phyloP scores from a whole-genome alignment of 805 yeast genomes.

The Phaffomyces antillensis region DNA sequence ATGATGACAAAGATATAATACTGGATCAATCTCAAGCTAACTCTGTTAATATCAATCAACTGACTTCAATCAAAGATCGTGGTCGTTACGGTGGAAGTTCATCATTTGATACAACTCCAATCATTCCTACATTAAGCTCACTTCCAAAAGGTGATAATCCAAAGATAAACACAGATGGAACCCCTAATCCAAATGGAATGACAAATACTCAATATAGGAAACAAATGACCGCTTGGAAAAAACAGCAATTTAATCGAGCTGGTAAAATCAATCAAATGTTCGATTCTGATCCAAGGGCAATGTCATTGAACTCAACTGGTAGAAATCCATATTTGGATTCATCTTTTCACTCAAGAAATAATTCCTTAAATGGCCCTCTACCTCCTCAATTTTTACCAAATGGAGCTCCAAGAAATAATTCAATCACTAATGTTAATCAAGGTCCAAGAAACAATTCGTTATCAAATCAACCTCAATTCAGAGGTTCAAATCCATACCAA shows the following conservation, averaged over 20 bases:
- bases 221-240: conserved; percentile 60
- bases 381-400: conserved; percentile 11
- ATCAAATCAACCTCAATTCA: neutral
- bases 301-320: conserved; percentile 31
- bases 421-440: conserved; percentile 6
- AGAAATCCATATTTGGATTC: conserved; percentile 16
- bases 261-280: conserved; percentile 25
- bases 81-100: conserved; percentile 54
- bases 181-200: conserved; percentile 16
- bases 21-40: conserved; percentile 28
- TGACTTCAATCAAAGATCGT: conserved; percentile 55
- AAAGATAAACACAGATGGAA: too few species aligned
- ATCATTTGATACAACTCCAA: conserved; percentile 56
- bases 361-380: conserved; percentile 11
- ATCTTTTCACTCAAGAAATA: conserved; percentile 10
- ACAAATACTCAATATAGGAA: conserved; percentile 56
- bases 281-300: conserved; percentile 35
- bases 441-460: neutral
- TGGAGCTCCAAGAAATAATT: conserved; percentile 10
- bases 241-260: conserved; percentile 41
- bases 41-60: conserved; percentile 53
- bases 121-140: conserved; percentile 60
- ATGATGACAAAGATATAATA: conserved; percentile 30
- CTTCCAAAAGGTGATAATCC: conserved; percentile 9
- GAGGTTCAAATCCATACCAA: neutral